Base-by-base conservation (phyloP, 345 rosid species). In the Zanthoxylum bungeanum region DNA sequence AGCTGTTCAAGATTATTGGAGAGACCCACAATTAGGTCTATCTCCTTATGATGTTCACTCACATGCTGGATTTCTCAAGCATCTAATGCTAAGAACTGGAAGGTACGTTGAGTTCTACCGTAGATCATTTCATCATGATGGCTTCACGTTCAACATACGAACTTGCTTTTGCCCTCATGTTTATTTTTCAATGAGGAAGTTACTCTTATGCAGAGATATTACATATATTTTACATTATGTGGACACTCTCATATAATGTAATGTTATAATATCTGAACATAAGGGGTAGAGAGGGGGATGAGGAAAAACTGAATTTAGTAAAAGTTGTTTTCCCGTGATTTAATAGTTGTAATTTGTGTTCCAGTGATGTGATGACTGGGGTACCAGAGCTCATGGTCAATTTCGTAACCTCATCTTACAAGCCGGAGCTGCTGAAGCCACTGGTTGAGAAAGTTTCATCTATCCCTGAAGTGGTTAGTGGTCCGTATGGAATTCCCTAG, bases 391-490 rank as follows among this genome's bases (percentile, higher is more conserved):
- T 94, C 44, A 94, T 94, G 97, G 97, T 92, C 76, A 94, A 92
- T 73, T 90, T 94, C 79, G 97, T 94, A 77, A 94, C 97, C 39
- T 89, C 97, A 3, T 86, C 88, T 40, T 87, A 89, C 84, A 76
- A 87, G 76, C 97, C 97, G 50, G 95, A 89, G 81, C 81, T 92
- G 82, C 87, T 94, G 87, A 84, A 84, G 81, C 90, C 95, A 28
- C 66, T 94, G n/a, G 87, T 90, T 61, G 93, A 89, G 79, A 86
- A 82, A 83, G 82, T 88, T 71, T 81, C 93, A 49, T 75, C 84
- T 66, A 82, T 92, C 79, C 89, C 93, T 73, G 86, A 89, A 89
- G 98, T 94, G 97, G 97, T 92, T 77, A 89, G 98, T 94, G 97
- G 97, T 92, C 75, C 61, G 89, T 85, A 36, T 30, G 44, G 51